Percentiles rank a stretch among this genome's conserved stretches.
Evolutionary conservation across 2,329 filamentous ascomycete genomes (phyloP).

Genomic region (Colletotrichum sp.): DNA sequence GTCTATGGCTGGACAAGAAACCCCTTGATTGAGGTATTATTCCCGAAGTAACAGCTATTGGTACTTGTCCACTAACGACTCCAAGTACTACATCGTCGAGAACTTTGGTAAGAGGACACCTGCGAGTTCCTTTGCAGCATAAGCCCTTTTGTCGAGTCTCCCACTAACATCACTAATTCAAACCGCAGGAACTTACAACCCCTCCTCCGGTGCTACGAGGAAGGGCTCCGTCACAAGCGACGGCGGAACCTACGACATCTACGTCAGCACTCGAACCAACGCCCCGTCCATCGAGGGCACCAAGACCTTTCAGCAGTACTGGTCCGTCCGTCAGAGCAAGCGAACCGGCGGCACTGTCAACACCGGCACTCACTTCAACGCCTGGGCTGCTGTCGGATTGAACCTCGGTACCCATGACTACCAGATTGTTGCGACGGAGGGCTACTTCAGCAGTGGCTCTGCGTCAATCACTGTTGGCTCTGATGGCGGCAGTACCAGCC

Average conservation of each 20-base stretch:
- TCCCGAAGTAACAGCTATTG: background rate
- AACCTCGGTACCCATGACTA: constrained; percentile 57
- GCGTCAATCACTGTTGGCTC: constrained; percentile 25
- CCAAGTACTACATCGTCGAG: constrained; percentile 13
- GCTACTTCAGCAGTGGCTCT: constrained; percentile 41
- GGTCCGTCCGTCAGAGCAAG: constrained; percentile 51
- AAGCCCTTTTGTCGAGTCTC: too few species aligned
- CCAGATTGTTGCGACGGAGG: constrained; percentile 56
- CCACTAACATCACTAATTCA: background rate
- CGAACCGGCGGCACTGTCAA: constrained; percentile 58
- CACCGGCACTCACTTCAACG: constrained; percentile 56
- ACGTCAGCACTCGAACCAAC: constrained; percentile 51
- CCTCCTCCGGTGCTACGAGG: constrained; percentile 29
- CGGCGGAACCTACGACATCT: constrained; percentile 58
- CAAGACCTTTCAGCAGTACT: constrained; percentile 59
- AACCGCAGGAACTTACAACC: constrained; percentile 6
- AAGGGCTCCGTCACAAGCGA: constrained; percentile 57
- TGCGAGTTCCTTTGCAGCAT: too few species aligned
- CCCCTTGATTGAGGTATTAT: constrained; percentile 24
- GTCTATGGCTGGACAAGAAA: constrained; percentile 42
- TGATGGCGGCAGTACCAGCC: background rate
- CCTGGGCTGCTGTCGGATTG: constrained; percentile 55
- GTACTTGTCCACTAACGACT: accelerated
- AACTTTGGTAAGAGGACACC: background rate
- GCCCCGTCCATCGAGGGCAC: constrained; percentile 60